Percentiles rank a stretch among this genome's conserved stretches.
Conservation (phyloP, 768 basidiomycete species). For the Leccinum pellstonianum region DNA sequence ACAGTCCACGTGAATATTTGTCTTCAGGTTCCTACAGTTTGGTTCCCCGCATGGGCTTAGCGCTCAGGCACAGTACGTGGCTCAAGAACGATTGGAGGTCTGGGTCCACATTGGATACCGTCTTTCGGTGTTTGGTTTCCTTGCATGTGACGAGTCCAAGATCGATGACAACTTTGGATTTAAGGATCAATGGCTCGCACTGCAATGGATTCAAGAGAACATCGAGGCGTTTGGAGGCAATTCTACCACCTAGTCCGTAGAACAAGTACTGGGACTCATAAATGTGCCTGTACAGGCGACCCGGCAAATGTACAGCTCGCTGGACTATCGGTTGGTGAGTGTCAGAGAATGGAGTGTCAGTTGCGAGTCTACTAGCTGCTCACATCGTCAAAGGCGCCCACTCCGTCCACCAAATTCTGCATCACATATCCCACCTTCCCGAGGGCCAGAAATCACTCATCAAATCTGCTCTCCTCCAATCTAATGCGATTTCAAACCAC, state of each 20-base stretch:
- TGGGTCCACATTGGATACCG: conserved; percentile 80
- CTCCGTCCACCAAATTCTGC: conserved; percentile 71
- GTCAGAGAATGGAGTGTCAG: not conserved
- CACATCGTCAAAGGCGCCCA: conserved; percentile 53
- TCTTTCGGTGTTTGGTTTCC: conserved; percentile 73
- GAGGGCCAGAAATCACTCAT: conserved; percentile 59
- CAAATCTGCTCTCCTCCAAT: conserved; percentile 65
- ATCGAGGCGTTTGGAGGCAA: conserved; percentile 68
- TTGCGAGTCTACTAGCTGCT: not conserved
- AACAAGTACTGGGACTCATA: not conserved
- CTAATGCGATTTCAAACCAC: conserved; percentile 55
- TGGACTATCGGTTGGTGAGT: conserved; percentile 69
- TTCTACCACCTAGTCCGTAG: not conserved
- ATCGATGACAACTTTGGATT: conserved; percentile 78
- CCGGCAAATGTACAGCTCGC: conserved; percentile 57
- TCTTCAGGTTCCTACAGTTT: conserved; percentile 67
- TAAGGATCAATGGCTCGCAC: conserved; percentile 78
- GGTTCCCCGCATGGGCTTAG: conserved; percentile 66
- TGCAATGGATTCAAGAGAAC: conserved; percentile 69
- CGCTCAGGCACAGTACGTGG: conserved; percentile 64
- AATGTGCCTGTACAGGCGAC: conserved; percentile 43
- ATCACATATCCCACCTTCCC: conserved; percentile 65
- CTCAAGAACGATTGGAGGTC: conserved; percentile 62
- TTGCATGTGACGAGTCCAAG: conserved; percentile 60
- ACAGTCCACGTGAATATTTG: not conserved